These are phyloP conservation scores for Cladorrhinum sp. DNA, from an alignment of 2,329 filamentous ascomycete genomes.

Conservation along the genomic window DNA sequence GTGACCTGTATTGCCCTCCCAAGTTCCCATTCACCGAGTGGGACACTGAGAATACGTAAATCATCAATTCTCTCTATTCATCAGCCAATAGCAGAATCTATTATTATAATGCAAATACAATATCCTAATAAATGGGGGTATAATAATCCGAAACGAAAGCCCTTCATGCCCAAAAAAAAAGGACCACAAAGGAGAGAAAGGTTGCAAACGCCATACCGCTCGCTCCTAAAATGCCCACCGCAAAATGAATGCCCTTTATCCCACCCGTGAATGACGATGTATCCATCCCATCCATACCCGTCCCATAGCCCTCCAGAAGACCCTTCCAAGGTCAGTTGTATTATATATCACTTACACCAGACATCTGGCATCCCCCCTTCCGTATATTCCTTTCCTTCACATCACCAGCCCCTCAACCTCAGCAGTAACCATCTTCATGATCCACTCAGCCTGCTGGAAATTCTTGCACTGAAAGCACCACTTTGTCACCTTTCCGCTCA, in stretches of 20 bases:
- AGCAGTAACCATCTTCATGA: slow-evolving; percentile 51
- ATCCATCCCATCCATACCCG: background rate
- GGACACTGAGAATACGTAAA: background rate
- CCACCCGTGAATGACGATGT: too few species aligned
- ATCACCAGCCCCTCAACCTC: slow-evolving; percentile 28
- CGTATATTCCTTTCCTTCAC: background rate
- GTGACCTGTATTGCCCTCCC: too few species aligned
- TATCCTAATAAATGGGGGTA: background rate
- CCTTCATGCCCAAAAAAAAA: background rate
- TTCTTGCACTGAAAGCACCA: slow-evolving; percentile 62
- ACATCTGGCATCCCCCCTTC: background rate
- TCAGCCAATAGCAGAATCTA: background rate
- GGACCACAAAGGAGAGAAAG: background rate
- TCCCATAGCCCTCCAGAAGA: too few species aligned
- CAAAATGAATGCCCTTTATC: too few species aligned
- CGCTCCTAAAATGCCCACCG: background rate
- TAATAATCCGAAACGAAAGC: background rate
- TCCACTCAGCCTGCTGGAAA: slow-evolving; percentile 52
- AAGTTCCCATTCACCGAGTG: background rate
- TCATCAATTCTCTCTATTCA: too few species aligned
- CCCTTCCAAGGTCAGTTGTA: background rate
- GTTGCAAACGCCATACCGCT: too few species aligned
- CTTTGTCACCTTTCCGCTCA: slow-evolving; percentile 56
- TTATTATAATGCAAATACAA: background rate
- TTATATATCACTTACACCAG: background rate